Base-by-base conservation (phyloP, 2,329 filamentous ascomycete genomes). In the Penicillium thymicola region DNA sequence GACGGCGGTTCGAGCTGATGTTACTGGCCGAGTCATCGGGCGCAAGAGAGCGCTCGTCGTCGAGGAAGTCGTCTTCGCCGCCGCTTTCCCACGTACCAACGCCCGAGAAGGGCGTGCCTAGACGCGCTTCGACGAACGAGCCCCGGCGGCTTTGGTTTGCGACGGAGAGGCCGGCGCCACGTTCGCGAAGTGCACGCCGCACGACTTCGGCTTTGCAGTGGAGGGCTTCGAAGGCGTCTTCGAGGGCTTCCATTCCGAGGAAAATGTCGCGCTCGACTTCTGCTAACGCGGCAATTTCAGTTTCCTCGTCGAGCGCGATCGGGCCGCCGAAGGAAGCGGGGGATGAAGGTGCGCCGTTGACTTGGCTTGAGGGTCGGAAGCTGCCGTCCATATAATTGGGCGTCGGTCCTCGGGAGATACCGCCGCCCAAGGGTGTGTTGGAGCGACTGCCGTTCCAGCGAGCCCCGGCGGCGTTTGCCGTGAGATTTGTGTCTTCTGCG, bases 261-360 rank as follows among this genome's bases (percentile, higher is more conserved):
- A 93, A 97, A 56, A 97, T 96, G 68, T 96, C 91, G 7, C 92
- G 86, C 75, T 97, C 93, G 38, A 97, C 87, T 75, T 97, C 93
- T 8, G 91, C 91, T 6, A 97, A 82, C 1, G 90, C 89, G 0
- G 89, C 89, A 67, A 97, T 92, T 72, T 97, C 93, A 52, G 90
- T 90, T 68, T 97, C 93, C 73, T 97, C 93, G 70, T 97, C 93
- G 57, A 96, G 85, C 4, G 92, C 92, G 4, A 97, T 92, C 2
- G 87, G 88, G 0, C 86, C 88, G n/a, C 86, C 78, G 56, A 84
- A 84, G 0, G 84, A 82, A 2, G 83, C 81, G 0, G 85, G 85
- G 2, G 83, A 87, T 62, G 72, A 73, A 59, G 63, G 74, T 63
- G 68, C 72, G 34, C 74, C 72, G 36, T 67, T 70, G 8, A 73